Base-by-base conservation (phyloP, 2,329 filamentous ascomycete genomes). In the Diplodia seriata region DNA sequence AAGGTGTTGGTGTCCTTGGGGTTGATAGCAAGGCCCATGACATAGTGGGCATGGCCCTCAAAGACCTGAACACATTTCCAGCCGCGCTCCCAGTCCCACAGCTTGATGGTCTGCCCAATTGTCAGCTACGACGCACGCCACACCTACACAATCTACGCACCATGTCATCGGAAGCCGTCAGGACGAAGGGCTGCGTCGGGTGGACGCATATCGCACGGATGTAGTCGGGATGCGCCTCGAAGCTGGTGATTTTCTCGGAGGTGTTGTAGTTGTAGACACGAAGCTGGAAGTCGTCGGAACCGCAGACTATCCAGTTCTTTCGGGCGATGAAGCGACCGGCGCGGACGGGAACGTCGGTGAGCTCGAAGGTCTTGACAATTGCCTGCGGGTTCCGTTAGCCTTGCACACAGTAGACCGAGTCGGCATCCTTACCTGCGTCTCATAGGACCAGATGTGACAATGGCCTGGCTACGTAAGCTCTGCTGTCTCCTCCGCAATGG, bases 221-320 rank as follows among this genome's bases (percentile, higher is more conserved):
- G 78, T 99, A 99, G 81, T 99, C 95, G 70, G 95, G 95, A 79
- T 99, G 95, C 63, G 94, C 94, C 83, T 98, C 94, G 81, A 97
- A 98, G 18, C 92, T 92, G 66, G 93, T 94, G 76, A 98, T 95
- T 87, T 97, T 98, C 82, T 99, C 95, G 69, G 93, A 97, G 66
- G 95, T 99, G 83, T 99, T 98, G 87, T 98, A 99, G 84, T 99
- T 98, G 87, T 97, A 97, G 29, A 68, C 77, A 67, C 94, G 91
- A 70, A 91, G 79, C 76, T 90, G 87, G 83, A 96, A 99, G 83
- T 97, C 93, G 83, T 97, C 92, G 73, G 91, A 94, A 77, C 95
- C 95, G 82, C 93, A 95, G 67, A 97, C 92, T 74, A 97, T 96
- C 95, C 95, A 99, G 82, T 98, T 99, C 89, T 99, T 99, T 75